Conservation (phyloP, 2,329 filamentous ascomycete genomes). For the Aspergillus chevalieri region DNA sequence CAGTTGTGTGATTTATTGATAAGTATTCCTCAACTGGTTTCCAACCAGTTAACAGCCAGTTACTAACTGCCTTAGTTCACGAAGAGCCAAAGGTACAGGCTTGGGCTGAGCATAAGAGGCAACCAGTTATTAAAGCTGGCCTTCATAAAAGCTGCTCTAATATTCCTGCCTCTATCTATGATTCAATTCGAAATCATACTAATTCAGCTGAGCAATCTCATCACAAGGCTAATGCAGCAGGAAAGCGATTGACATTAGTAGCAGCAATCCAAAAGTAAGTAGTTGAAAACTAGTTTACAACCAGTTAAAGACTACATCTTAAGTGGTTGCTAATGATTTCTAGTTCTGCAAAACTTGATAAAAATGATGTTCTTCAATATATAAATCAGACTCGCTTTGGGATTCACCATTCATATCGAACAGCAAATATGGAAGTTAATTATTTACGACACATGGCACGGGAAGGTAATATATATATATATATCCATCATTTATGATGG, state of each 20-base stretch:
- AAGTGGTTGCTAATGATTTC: no score
- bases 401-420: no score
- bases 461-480: no score
- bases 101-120: not conserved
- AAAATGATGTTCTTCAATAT: no score
- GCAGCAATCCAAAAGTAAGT: not conserved
- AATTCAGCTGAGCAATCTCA: not conserved
- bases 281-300: not conserved
- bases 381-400: no score
- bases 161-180: not conserved
- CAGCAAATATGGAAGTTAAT: no score
- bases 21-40: not conserved
- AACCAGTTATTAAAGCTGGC: not conserved
- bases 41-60: not conserved
- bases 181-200: not conserved
- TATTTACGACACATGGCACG: no score
- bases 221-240: not conserved
- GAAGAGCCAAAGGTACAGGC: not conserved
- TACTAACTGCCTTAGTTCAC: not conserved
- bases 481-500: no score
- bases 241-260: not conserved
- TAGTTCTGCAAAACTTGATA: no score
- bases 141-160: not conserved
- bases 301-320: not conserved
- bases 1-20: not conserved